Base-by-base conservation (phyloP, 805 yeast genomes). In the Maudiozyma turicensis region DNA sequence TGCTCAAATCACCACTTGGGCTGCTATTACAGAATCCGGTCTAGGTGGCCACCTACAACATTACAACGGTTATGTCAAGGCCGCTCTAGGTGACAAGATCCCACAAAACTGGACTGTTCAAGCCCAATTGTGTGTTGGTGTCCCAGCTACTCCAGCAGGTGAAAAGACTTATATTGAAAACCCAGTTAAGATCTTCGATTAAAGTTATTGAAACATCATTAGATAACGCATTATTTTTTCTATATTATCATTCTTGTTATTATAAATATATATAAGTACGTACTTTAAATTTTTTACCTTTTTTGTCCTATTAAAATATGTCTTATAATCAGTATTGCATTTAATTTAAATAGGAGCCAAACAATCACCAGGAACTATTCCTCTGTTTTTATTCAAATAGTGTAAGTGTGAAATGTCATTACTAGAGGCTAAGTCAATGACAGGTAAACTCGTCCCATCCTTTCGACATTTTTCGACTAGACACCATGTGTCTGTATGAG, bases 21-120 rank as follows among this genome's bases (percentile, higher is more conserved):
- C 75, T 40, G 76, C 76, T 20, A 63, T 76, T 30, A 66, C 68
- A 45, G 67, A 63, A 34, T 57, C 71, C 45, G 76, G 75, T 43
- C 59, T 76, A 40, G 80, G 80, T 54, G 77, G 69, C 51, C 76
- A 73, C 56, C 66, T 76, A 54, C 81, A 76, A 62, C 81, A 76
- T 63, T 76, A 72, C 71, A 74, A 72, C 62, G 73, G 70, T 46
- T 65, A 65, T 46, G 71, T 76, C 47, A 66, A 67, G 52, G 70
- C 61, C 42, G 72, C 71, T 47, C 54, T 71, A 54, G 66, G 68
- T 52, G 60, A 58, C 33, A 63, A 69, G 48, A 64, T 72, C 26
- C 77, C 78, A 47, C 63, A 59, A 45, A 58, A 61, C 44, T 75
- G 78, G 77, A 61, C 59, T 41, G 71, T 76, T 46, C 73, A 68